Evolutionary conservation across 192 early-diverging fungal genomes (phyloP).

Genomic region (Glomus cerebriforme): DNA sequence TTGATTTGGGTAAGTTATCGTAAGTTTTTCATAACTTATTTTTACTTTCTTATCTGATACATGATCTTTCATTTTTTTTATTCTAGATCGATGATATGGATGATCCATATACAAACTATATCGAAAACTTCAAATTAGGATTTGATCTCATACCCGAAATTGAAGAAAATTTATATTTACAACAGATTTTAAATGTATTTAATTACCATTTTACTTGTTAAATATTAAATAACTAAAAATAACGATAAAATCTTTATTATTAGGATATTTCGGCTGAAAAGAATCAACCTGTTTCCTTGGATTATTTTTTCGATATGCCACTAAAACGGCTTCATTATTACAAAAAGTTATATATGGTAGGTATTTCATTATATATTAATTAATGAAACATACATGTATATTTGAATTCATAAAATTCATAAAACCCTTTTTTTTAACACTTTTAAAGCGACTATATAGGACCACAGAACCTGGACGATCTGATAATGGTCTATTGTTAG

Average conservation of each 20-base stretch:
- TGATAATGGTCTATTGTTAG: conserved; percentile 46
- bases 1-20: not conserved
- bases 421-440: not conserved
- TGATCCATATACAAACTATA: not conserved
- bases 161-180: not conserved
- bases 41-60: not conserved
- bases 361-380: not conserved
- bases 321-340: conserved; percentile 58
- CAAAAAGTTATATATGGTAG: conserved; percentile 55
- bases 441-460: conserved; percentile 48
- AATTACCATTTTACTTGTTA: not conserved
- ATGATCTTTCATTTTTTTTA: not conserved
- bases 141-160: not conserved
- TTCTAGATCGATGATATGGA: not conserved
- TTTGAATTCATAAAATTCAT: not conserved
- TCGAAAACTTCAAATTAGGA: not conserved
- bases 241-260: not conserved
- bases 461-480: conserved; percentile 50
- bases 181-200: not conserved
- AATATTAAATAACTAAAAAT: not conserved
- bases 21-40: not conserved
- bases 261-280: conserved; percentile 50
- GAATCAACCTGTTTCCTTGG: conserved; percentile 48
- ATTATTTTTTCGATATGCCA: conserved; percentile 54
- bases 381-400: not conserved